Evolutionary conservation across 129 eudicot genomes (phyloP).

Genomic region (Helichrysum umbraculigerum): DNA sequence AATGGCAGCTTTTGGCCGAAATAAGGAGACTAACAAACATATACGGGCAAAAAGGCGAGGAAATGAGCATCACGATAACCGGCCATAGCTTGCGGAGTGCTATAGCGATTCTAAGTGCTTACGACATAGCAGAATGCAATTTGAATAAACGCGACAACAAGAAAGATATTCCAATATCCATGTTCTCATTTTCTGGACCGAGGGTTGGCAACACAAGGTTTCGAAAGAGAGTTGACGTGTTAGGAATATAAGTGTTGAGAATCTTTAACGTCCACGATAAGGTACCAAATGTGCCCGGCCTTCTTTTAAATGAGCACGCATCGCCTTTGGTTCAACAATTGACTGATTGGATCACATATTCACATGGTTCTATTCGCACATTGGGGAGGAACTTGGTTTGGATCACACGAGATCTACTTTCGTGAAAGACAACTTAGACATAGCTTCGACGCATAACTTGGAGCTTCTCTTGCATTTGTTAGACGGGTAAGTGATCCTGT

Average conservation of each 20-base stretch:
- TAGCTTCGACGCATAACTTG: conserved; percentile 44
- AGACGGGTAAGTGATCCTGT: conserved; percentile 41
- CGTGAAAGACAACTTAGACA: conserved; percentile 41
- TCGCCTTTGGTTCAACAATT: conserved; percentile 20
- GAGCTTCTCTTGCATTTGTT: conserved; percentile 64
- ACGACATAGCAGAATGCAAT: conserved; percentile 50
- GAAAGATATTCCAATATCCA: conserved; percentile 37
- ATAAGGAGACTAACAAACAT: conserved; percentile 32
- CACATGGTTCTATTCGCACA: conserved; percentile 50
- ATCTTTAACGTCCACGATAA: conserved; percentile 52
- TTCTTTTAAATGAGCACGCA: conserved; percentile 43
- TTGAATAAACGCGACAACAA: conserved; percentile 29
- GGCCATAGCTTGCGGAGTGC: conserved; percentile 66
- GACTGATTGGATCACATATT: conserved; percentile 31
- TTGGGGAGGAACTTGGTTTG: conserved; percentile 55
- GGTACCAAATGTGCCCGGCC: conserved; percentile 47
- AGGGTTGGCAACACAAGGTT: conserved; percentile 59
- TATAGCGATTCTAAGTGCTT: conserved; percentile 46
- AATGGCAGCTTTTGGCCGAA: conserved; percentile 38
- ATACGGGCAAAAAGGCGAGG: conserved; percentile 34
- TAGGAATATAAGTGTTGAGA: conserved; percentile 52
- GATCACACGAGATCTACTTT: conserved; percentile 54
- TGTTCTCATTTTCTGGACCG: conserved; percentile 57
- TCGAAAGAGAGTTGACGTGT: conserved; percentile 37
- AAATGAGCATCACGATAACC: conserved; percentile 53